A percentile compares a stretch with the other conserved stretches of the same genome.
Evolutionary conservation across 176 grass and related monocot genomes (phyloP).

Genomic region (Lolium perenne): DNA sequence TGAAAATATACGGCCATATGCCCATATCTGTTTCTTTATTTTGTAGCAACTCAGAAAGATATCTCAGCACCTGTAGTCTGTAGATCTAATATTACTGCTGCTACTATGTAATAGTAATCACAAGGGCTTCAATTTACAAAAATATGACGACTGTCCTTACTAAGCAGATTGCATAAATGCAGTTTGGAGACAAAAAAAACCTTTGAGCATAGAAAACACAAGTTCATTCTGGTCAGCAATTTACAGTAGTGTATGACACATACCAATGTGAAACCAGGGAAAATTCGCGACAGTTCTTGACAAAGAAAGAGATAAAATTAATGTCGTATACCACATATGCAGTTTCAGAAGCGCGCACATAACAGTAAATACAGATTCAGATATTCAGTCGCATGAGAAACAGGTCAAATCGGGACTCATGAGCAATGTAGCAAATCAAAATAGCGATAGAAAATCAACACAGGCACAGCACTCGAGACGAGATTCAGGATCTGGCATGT

Average conservation of each 20-base stretch:
- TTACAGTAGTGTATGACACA: too few relatives aligned
- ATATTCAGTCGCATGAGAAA: too few relatives aligned
- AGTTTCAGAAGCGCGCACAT: too few relatives aligned
- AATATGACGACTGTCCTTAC: background rate
- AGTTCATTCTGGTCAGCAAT: too few relatives aligned
- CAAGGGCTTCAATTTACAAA: background rate
- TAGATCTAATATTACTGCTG: too few relatives aligned
- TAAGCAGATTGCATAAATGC: background rate
- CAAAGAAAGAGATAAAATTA: too few relatives aligned
- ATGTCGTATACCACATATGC: too few relatives aligned
- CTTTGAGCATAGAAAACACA: too few relatives aligned
- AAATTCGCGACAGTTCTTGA: too few relatives aligned
- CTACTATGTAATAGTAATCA: background rate
- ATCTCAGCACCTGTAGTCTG: background rate
- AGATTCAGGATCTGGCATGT: background rate
- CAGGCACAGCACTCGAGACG: background rate
- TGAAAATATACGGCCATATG: slow-evolving; percentile 21
- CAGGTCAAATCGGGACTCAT: background rate
- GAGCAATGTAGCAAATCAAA: too few relatives aligned
- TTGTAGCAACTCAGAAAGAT: background rate
- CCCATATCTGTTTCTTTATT: slow-evolving; percentile 8
- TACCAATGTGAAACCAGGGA: too few relatives aligned
- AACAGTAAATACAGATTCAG: background rate
- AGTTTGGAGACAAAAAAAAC: background rate
- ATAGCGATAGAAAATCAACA: background rate